Percentiles rank a stretch among this genome's conserved stretches.
phyloP scores from a whole-genome alignment of 768 basidiomycete genomes.

The Leucogyrophana mollusca region DNA sequence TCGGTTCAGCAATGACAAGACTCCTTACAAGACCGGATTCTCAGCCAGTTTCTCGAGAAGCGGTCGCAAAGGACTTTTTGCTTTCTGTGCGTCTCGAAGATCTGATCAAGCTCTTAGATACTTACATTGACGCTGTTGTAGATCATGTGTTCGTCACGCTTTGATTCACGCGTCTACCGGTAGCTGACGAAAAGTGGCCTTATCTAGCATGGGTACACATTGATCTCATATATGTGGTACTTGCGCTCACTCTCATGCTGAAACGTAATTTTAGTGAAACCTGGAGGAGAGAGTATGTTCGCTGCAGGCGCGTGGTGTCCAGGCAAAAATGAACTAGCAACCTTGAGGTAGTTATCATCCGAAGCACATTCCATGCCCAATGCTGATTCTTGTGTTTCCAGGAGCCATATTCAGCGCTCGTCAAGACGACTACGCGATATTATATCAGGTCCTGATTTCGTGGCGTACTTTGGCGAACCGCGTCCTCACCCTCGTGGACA shows the following conservation, averaged over 20 bases:
- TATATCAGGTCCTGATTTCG: constrained; percentile 71
- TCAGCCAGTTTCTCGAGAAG: constrained; percentile 86
- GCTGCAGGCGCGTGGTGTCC: constrained; percentile 85
- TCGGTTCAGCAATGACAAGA: constrained; percentile 92
- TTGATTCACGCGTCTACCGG: too few relatives aligned
- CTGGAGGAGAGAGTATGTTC: constrained; percentile 66
- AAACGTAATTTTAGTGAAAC: constrained; percentile 46
- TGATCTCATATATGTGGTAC: not conserved
- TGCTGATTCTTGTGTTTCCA: constrained; percentile 16
- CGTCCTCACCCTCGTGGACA: constrained; percentile 58
- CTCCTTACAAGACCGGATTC: constrained; percentile 86
- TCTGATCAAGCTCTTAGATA: not conserved
- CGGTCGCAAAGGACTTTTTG: constrained; percentile 89
- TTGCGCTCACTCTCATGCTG: not conserved
- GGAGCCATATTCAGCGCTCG: constrained; percentile 62
- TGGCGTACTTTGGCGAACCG: constrained; percentile 72
- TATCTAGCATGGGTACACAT: too few relatives aligned
- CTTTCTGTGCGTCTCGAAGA: constrained; percentile 59
- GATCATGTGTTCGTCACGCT: constrained; percentile 18
- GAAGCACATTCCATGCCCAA: not conserved
- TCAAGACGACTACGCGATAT: constrained; percentile 58
- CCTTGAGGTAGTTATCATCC: constrained; percentile 52
- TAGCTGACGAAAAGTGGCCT: too few relatives aligned
- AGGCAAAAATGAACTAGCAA: constrained; percentile 73
- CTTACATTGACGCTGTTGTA: constrained; percentile 6